Percentiles rank a stretch among this genome's conserved stretches.
Conservation (phyloP, 352 stramenopile species). For the Globisporangium barbulae region DNA sequence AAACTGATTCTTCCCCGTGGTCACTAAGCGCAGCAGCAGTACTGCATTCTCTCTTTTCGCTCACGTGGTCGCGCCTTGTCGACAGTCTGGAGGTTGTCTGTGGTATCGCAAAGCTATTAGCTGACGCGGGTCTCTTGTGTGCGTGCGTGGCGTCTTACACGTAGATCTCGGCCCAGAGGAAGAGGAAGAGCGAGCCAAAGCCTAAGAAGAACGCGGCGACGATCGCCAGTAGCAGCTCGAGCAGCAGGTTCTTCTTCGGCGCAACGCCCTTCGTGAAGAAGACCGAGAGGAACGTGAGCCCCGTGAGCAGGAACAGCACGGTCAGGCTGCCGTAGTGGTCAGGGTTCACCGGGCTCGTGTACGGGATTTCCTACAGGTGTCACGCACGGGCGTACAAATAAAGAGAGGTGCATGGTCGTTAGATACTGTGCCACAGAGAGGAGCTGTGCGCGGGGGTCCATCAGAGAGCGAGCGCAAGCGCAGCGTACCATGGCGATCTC, state of each 20-base stretch:
- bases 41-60: background rate
- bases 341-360: slow-evolving; percentile 73
- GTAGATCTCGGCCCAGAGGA: slow-evolving; percentile 88
- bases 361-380: slow-evolving; percentile 64
- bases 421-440: background rate
- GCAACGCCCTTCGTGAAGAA: slow-evolving; percentile 81
- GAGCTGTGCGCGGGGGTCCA: background rate
- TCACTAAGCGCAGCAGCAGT: background rate
- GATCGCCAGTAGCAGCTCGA: slow-evolving; percentile 66
- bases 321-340: slow-evolving; percentile 70
- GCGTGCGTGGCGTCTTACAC: slow-evolving; percentile 38
- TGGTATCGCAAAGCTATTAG: background rate
- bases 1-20: slow-evolving; percentile 1
- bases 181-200: slow-evolving; percentile 83
- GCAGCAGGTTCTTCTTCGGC: slow-evolving; percentile 72
- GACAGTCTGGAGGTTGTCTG: background rate
- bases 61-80: background rate
- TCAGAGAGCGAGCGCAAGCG: background rate
- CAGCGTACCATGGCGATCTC: slow-evolving; percentile 4
- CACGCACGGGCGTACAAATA: background rate
- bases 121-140: background rate
- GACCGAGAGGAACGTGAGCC: slow-evolving; percentile 73
- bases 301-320: slow-evolving; percentile 50
- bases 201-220: slow-evolving; percentile 71
- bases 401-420: background rate